Evolutionary conservation across 306 rosid genomes (phyloP).

Genomic region (Dicorynia guianensis): DNA sequence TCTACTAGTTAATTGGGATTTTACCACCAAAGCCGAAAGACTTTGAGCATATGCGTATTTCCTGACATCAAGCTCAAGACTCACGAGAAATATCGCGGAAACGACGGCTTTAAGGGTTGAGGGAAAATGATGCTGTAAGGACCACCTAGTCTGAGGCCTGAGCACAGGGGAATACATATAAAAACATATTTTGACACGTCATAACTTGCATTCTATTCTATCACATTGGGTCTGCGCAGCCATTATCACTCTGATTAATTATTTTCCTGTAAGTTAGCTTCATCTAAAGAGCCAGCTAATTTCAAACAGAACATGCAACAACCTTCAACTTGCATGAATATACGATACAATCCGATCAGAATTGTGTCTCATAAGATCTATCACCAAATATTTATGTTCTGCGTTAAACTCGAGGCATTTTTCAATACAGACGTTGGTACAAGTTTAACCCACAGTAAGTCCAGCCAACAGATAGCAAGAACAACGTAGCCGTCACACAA

Average conservation of each 20-base stretch:
- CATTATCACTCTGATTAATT: background rate
- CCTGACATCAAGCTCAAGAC: no score
- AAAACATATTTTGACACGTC: no score
- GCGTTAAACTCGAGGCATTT: background rate
- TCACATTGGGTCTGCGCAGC: background rate
- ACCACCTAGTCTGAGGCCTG: background rate
- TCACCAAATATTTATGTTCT: background rate
- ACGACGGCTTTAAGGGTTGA: no score
- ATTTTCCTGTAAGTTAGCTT: background rate
- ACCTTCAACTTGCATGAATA: background rate
- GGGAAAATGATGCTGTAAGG: no score
- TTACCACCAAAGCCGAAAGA: no score
- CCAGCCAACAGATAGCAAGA: conserved; percentile 18
- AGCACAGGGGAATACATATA: background rate
- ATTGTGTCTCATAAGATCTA: no score
- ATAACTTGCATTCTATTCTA: no score
- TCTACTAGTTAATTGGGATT: no score
- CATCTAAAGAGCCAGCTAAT: background rate
- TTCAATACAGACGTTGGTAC: background rate
- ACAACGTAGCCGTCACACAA: conserved; percentile 14
- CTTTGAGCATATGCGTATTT: no score
- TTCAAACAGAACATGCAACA: no score
- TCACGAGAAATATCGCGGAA: no score
- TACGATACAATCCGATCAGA: background rate
- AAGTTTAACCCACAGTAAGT: conserved; percentile 33